Conservation (phyloP, 202 grass and related monocot species). For the Bolboschoenoplectus hybrid region DNA sequence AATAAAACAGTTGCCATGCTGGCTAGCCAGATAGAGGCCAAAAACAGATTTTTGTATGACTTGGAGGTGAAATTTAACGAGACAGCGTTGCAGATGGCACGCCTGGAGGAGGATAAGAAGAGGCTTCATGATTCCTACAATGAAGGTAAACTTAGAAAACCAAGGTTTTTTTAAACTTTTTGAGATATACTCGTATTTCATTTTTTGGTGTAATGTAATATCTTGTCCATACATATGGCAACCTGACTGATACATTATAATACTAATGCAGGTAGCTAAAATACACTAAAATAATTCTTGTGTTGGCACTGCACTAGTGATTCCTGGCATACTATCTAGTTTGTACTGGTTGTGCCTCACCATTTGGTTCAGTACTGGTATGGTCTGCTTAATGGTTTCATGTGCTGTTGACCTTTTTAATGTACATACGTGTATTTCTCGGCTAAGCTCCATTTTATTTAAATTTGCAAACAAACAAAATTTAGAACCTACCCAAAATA, state of each 20-base stretch:
- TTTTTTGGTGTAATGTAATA: neutral
- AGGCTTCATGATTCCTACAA: constrained; percentile 80
- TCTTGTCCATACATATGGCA: neutral
- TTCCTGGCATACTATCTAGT: constrained; percentile 5
- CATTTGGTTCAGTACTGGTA: neutral
- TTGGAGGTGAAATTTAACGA: constrained; percentile 75
- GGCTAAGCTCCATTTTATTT: constrained; percentile 11
- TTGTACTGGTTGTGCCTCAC: neutral
- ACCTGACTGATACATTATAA: constrained; percentile 16
- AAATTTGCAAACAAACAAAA: neutral
- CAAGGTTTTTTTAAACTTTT: neutral
- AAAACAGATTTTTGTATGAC: constrained; percentile 68
- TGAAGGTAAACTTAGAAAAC: constrained; percentile 55
- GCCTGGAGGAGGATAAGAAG: constrained; percentile 72
- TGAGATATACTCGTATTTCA: neutral
- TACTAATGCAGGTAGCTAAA: neutral
- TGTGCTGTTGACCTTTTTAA: neutral
- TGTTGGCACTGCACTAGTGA: neutral
- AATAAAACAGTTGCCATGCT: constrained; percentile 66
- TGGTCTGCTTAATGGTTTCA: neutral
- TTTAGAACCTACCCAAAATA: constrained; percentile 16
- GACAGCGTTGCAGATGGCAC: constrained; percentile 54
- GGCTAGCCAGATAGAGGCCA: constrained; percentile 72
- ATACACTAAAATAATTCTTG: neutral
- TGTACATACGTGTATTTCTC: neutral